These are phyloP conservation scores for Rubroboletus pulcherrimus DNA, from an alignment of 768 basidiomycete species.

Conservation along the genomic window DNA sequence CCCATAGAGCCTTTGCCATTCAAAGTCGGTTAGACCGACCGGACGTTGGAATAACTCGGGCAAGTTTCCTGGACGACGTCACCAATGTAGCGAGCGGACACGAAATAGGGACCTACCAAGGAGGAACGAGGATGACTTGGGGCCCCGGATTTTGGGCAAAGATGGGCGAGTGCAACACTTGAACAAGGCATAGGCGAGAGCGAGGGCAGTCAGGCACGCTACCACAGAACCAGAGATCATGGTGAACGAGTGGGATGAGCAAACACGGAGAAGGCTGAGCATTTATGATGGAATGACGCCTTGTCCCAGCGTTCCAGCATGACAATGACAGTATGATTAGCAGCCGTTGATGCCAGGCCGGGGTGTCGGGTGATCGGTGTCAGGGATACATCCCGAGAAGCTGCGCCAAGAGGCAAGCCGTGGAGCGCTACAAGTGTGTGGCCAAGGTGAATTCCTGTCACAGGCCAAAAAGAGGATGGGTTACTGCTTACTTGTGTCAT, in stretches of 20 bases:
- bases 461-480: background rate
- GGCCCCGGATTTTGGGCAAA: constrained; percentile 18
- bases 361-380: background rate
- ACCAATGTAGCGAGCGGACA: constrained; percentile 17
- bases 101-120: constrained; percentile 7
- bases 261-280: background rate
- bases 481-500: background rate
- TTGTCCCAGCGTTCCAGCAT: background rate
- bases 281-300: constrained; percentile 1
- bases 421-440: background rate
- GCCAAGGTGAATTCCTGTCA: background rate
- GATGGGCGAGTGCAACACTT: background rate
- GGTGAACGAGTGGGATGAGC: background rate
- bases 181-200: constrained; percentile 1
- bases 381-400: background rate
- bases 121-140: constrained; percentile 22
- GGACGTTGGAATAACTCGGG: constrained; percentile 27
- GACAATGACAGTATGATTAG: constrained; percentile 5
- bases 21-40: constrained; percentile 25
- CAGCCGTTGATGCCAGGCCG: background rate
- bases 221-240: constrained; percentile 8
- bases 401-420: background rate
- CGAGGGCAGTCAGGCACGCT: constrained; percentile 5
- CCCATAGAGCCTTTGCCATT: constrained; percentile 31
- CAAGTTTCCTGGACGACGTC: constrained; percentile 25